A percentile compares a stretch with the other conserved stretches of the same genome.
Conservation (phyloP, 306 rosid genomes). For the Inga oerstediana region DNA sequence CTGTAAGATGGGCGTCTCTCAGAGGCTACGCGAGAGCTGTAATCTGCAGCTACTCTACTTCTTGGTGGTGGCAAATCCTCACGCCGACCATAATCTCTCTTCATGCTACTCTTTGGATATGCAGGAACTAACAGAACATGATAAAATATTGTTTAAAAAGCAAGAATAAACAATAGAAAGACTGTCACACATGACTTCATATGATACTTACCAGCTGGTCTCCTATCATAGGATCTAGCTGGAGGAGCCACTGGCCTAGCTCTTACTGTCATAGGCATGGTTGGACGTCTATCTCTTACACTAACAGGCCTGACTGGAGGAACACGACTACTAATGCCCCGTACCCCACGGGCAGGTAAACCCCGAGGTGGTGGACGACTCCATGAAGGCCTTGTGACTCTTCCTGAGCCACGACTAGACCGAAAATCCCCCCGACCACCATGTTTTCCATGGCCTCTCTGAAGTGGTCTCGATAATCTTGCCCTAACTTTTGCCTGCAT, state of each 20-base stretch:
- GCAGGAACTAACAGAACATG: constrained; percentile 54
- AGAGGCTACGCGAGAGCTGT: constrained; percentile 72
- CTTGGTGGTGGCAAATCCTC: constrained; percentile 91
- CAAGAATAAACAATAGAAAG: constrained; percentile 5
- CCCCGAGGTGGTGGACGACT: constrained; percentile 65
- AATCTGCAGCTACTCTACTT: constrained; percentile 70
- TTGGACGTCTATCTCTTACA: constrained; percentile 81
- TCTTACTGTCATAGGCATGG: constrained; percentile 64
- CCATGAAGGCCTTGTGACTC: constrained; percentile 75
- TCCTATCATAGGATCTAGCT: constrained; percentile 79
- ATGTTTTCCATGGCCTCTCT: constrained; percentile 88
- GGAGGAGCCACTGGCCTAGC: constrained; percentile 77
- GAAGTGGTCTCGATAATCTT: constrained; percentile 94
- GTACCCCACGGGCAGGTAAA: constrained; percentile 62
- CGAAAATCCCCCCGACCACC: constrained; percentile 74
- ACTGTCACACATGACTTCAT: background rate
- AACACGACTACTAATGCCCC: constrained; percentile 73
- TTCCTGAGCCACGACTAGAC: constrained; percentile 55
- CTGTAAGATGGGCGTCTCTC: constrained; percentile 81
- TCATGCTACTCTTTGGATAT: constrained; percentile 75
- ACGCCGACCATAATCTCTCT: constrained; percentile 80
- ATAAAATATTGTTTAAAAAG: constrained; percentile 1
- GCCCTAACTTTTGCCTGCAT: constrained; percentile 96
- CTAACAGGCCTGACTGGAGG: constrained; percentile 70
- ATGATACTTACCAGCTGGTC: constrained; percentile 69